Conservation (phyloP, 257 asterid species). For the Nicotiana otophora region DNA sequence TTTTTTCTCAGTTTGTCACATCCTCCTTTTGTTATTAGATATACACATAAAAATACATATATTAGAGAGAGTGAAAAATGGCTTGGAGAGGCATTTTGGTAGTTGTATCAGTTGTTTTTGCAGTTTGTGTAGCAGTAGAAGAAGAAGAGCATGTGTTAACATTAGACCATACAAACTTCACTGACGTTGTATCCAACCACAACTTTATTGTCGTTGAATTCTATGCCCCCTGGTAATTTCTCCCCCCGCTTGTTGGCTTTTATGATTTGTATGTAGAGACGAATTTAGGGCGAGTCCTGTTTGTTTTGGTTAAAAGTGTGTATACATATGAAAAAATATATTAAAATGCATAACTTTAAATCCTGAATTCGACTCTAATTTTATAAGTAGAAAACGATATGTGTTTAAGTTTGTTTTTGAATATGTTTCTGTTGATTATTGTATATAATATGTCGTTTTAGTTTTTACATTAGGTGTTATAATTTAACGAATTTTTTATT, state of each 20-base stretch:
- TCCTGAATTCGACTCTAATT: too few species aligned
- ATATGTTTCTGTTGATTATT: too few species aligned
- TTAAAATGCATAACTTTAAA: too few species aligned
- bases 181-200: constrained; percentile 40
- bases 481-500: not conserved
- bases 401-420: too few species aligned
- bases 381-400: too few species aligned
- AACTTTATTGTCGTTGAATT: constrained; percentile 69
- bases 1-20: not conserved
- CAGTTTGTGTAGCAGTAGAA: constrained; percentile 29
- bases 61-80: not conserved
- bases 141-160: constrained; percentile 54
- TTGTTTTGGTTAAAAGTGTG: too few species aligned
- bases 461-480: too few species aligned
- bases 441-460: too few species aligned
- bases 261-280: not conserved
- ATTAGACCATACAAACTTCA: constrained; percentile 61
- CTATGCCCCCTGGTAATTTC: constrained; percentile 68
- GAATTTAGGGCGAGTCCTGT: not conserved
- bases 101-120: constrained; percentile 20
- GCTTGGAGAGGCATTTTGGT: constrained; percentile 19
- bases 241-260: not conserved
- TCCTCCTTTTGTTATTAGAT: too few species aligned
- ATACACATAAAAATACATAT: not conserved
- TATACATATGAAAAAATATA: too few species aligned